phyloP scores from a whole-genome alignment of 2,329 filamentous ascomycete species.

The Fusarium odoratissimum region DNA sequence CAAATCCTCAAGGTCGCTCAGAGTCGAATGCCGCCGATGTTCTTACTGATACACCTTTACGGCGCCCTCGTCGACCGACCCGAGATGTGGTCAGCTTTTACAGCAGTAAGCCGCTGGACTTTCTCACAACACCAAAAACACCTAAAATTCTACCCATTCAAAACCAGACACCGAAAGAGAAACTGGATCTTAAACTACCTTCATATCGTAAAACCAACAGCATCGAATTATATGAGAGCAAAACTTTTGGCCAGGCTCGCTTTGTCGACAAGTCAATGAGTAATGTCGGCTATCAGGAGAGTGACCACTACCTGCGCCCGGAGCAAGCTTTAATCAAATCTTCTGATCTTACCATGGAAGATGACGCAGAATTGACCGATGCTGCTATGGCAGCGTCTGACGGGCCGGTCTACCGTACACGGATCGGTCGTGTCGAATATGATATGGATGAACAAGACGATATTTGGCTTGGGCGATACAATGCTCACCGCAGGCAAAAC shows the following conservation, averaged over 20 bases:
- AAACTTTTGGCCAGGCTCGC: conserved; percentile 84
- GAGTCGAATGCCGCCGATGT: conserved; percentile 50
- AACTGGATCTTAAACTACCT: conserved; percentile 80
- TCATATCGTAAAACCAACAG: conserved; percentile 81
- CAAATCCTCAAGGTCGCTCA: conserved; percentile 51
- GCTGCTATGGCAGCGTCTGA: conserved; percentile 43
- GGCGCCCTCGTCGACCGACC: conserved; percentile 58
- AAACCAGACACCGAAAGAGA: conserved; percentile 83
- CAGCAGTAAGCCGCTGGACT: conserved; percentile 59
- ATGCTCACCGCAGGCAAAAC: conserved; percentile 77
- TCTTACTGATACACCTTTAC: conserved; percentile 49
- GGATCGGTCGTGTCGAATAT: conserved; percentile 89
- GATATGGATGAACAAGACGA: conserved; percentile 99
- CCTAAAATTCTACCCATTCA: conserved; percentile 79
- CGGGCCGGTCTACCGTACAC: conserved; percentile 49
- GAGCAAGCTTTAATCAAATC: conserved; percentile 77
- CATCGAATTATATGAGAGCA: conserved; percentile 85
- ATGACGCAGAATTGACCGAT: conserved; percentile 64
- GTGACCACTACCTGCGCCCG: conserved; percentile 85
- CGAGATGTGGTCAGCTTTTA: conserved; percentile 66
- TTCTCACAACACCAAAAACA: conserved; percentile 61
- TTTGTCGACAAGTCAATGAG: conserved; percentile 98
- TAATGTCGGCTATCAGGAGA: conserved; percentile 95
- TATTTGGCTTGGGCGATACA: conserved; percentile 91
- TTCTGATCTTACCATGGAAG: conserved; percentile 68